Percentiles rank a stretch among this genome's conserved stretches.
phyloP scores from a whole-genome alignment of 306 rosid species.

The Castanea mollissima region DNA sequence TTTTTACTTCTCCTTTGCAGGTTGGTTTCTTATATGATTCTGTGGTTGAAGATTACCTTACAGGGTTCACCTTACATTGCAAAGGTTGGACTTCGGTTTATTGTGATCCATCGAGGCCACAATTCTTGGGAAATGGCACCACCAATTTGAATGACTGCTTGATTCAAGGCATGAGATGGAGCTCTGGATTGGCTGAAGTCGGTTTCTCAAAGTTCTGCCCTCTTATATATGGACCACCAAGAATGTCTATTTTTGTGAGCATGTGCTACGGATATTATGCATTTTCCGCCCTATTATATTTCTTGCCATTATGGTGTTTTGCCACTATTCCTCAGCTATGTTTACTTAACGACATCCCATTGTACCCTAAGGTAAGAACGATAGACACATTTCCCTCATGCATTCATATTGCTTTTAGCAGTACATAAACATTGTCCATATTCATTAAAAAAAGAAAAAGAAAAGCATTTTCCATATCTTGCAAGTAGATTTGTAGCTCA shows the following conservation, averaged over 20 bases:
- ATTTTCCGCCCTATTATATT: conserved; percentile 30
- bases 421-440: background rate
- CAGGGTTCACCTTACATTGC: conserved; percentile 56
- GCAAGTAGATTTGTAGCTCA: too few relatives aligned
- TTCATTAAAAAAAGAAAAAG: too few relatives aligned
- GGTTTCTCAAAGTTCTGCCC: conserved; percentile 59
- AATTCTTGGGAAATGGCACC: conserved; percentile 56
- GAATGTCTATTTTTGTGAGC: conserved; percentile 42
- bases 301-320: conserved; percentile 50
- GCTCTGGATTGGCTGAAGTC: conserved; percentile 55
- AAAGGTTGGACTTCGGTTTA: conserved; percentile 71
- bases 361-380: conserved; percentile 64
- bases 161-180: conserved; percentile 65
- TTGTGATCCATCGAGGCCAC: conserved; percentile 50
- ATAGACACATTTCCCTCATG: background rate
- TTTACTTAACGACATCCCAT: conserved; percentile 47
- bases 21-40: conserved; percentile 60
- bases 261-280: conserved; percentile 47
- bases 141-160: conserved; percentile 55
- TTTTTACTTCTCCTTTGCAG: conserved; percentile 20
- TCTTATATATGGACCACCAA: conserved; percentile 37
- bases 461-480: too few relatives aligned
- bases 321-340: conserved; percentile 64
- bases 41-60: conserved; percentile 56
- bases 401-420: background rate